Conservation (phyloP, 2,329 filamentous ascomycete genomes). For the Fonsecaea pugnacius region DNA sequence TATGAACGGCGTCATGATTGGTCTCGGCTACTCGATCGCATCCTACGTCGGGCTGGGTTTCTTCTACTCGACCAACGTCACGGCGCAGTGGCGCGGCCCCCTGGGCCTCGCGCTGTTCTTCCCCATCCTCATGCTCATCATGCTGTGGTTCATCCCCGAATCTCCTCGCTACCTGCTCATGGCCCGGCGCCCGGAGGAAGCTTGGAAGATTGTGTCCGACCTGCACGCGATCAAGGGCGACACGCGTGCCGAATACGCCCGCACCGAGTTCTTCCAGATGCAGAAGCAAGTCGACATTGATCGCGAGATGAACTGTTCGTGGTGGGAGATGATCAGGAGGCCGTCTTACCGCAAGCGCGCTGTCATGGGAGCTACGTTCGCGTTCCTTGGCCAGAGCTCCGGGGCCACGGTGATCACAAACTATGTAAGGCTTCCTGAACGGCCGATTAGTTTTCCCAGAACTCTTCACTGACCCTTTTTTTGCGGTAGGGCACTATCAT, state of each 20-base stretch:
- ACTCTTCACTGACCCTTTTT: too few relatives aligned
- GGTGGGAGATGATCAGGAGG: not conserved
- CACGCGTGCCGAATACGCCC: constrained; percentile 44
- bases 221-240: constrained; percentile 50
- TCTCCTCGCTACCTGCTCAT: constrained; percentile 47
- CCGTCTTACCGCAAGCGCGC: not conserved
- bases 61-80: constrained; percentile 7
- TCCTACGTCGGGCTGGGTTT: constrained; percentile 26
- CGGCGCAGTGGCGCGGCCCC: constrained; percentile 35
- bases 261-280: constrained; percentile 51
- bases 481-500: too few relatives aligned
- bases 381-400: constrained; percentile 7
- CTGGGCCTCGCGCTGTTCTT: constrained; percentile 37
- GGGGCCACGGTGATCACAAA: constrained; percentile 1
- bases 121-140: constrained; percentile 44
- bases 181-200: constrained; percentile 50
- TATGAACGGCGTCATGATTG: constrained; percentile 24
- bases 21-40: constrained; percentile 24
- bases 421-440: constrained; percentile 6
- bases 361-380: not conserved
- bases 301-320: constrained; percentile 10
- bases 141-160: constrained; percentile 55
- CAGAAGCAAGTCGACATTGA: constrained; percentile 50
- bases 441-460: too few relatives aligned
- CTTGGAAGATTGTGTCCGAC: constrained; percentile 44